A percentile compares a stretch with the other conserved stretches of the same genome.
These are phyloP conservation scores for Linum tenue DNA, from an alignment of 345 rosid species.

Conservation along the genomic window DNA sequence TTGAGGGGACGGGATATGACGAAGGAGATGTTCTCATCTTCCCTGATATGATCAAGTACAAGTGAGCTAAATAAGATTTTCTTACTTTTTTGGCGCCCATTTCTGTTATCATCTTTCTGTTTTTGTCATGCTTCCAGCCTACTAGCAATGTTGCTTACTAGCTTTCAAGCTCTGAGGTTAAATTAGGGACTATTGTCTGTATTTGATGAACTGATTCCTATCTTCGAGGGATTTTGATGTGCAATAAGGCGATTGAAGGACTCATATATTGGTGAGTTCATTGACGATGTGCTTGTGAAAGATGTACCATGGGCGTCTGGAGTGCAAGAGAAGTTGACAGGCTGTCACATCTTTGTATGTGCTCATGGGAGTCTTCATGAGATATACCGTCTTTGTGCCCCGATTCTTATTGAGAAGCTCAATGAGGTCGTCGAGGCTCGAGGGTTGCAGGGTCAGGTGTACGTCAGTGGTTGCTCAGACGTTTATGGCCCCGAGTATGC, in stretches of 20 bases:
- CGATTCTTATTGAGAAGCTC: slow-evolving; percentile 63
- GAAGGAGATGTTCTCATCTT: slow-evolving; percentile 89
- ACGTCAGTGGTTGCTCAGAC: slow-evolving; percentile 75
- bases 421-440: slow-evolving; percentile 53
- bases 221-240: not conserved
- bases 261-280: slow-evolving; percentile 56
- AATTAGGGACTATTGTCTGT: not conserved
- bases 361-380: slow-evolving; percentile 86
- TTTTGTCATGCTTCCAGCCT: too few species aligned
- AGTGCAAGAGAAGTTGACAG: slow-evolving; percentile 40
- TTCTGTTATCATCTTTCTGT: too few species aligned
- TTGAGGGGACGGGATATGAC: slow-evolving; percentile 32
- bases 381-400: slow-evolving; percentile 96
- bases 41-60: slow-evolving; percentile 87
- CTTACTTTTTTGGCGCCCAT: not conserved
- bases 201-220: not conserved
- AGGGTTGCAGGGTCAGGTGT: slow-evolving; percentile 49
- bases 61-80: slow-evolving; percentile 52
- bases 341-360: slow-evolving; percentile 75
- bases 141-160: too few species aligned
- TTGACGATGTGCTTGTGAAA: slow-evolving; percentile 75
- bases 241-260: slow-evolving; percentile 53
- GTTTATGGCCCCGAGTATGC: slow-evolving; percentile 94
- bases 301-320: slow-evolving; percentile 73
- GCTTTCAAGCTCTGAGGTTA: too few species aligned